Evolutionary conservation across 1,284 basidiomycete genomes (phyloP), one percentile per base, ranked within the genome.

Genomic region (Tylopilus orsonianus): DNA sequence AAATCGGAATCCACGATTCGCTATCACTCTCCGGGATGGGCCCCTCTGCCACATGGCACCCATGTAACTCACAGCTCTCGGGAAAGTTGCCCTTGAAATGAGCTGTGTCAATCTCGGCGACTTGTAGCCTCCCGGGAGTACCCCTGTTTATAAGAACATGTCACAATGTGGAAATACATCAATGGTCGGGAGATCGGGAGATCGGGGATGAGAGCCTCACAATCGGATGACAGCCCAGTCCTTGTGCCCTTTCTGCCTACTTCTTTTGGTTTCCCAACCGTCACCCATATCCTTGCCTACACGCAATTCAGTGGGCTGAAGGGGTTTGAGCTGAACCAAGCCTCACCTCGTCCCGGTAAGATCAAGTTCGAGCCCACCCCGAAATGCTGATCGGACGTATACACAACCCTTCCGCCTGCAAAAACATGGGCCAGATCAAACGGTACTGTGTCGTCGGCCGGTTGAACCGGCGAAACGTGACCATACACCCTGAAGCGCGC

Each of bases 31-130:
- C 60, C 30, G 71, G 68, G 37, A 79, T 71, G 50, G 74, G 73
- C 22, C 73, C 72, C 34, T 70, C 61, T 24, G 44, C 8, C 50
- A 70, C 73, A 45, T 68, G 66, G 44, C 83, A 72, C 7, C 83
- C 93, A 65, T 92, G 85, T 20, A 97, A 66, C 61, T 93, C 90
- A 65, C 86, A 90, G 53, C 87, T 90, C 55, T 94, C 88, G 8
- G 94, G 94, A 64, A 93, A 99, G 69, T 99, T 99, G 42, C 96
- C 96, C 60, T 92, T 92, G 73, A 97, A 98, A 74, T 96, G 90
- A 3, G 88, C 85, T 0, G 96, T 97, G 69, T 99, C 96, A 50
- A 99, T 85, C 66, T 97, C 93, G 24, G 85, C 81, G 52, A 87
- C 80, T 45, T 86, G 80, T 14, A 98, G 75, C 53, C 77, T 74